Evolutionary conservation across 495 filamentous ascomycete species (phyloP).

Genomic region (Filosporella fistucella): DNA sequence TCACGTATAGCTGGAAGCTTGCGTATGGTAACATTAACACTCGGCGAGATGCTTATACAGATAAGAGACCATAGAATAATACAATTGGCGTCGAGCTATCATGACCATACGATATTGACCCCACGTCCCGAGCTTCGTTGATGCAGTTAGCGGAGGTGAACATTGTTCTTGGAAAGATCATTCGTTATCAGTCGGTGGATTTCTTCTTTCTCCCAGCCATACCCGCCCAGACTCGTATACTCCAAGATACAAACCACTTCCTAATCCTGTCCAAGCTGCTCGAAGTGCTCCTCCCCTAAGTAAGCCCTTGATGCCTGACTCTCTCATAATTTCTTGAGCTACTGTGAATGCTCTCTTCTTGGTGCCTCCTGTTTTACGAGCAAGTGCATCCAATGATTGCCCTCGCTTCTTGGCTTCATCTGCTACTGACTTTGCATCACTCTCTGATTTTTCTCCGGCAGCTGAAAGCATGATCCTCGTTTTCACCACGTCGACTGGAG

Average conservation of each 20-base stretch:
- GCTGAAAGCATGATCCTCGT: constrained; percentile 69
- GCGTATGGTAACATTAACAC: too few species aligned
- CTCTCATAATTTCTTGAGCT: constrained; percentile 52
- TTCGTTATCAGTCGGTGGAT: background rate
- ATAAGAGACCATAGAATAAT: too few species aligned
- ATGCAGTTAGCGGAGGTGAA: too few species aligned
- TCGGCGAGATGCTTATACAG: too few species aligned
- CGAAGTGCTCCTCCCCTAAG: constrained; percentile 75
- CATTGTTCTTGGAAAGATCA: too few species aligned
- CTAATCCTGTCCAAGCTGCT: constrained; percentile 74
- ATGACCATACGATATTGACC: too few species aligned
- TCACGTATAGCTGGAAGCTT: too few species aligned
- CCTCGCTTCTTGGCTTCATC: constrained; percentile 20
- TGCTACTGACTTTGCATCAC: constrained; percentile 16
- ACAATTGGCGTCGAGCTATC: too few species aligned
- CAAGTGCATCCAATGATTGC: constrained; percentile 23
- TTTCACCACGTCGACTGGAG: constrained; percentile 81
- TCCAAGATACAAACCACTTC: constrained; percentile 79
- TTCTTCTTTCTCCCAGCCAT: constrained; percentile 45
- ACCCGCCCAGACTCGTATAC: constrained; percentile 77
- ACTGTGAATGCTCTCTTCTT: constrained; percentile 46
- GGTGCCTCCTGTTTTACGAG: constrained; percentile 24
- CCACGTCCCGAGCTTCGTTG: too few species aligned
- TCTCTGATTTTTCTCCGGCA: constrained; percentile 23
- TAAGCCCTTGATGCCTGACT: constrained; percentile 66